These are phyloP conservation scores for Fusarium mundagurra DNA, from an alignment of 2,329 filamentous ascomycete species.

Conservation along the genomic window DNA sequence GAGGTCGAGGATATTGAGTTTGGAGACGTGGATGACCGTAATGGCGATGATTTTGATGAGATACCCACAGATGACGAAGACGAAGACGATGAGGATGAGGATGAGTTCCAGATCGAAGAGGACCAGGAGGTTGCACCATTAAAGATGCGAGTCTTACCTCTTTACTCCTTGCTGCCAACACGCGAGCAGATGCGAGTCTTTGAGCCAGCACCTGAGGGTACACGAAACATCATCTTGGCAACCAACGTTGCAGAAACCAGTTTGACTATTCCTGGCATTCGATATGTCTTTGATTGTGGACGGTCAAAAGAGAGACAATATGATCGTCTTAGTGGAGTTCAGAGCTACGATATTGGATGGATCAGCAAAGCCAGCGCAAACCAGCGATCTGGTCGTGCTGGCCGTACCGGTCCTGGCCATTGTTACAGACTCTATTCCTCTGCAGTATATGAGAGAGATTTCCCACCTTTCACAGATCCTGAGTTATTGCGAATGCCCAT, in stretches of 20 bases:
- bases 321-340: slow-evolving; percentile 87
- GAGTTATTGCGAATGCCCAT: slow-evolving; percentile 93
- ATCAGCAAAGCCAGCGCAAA: slow-evolving; percentile 97
- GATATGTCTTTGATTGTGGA: slow-evolving; percentile 96
- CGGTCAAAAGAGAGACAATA: slow-evolving; percentile 92
- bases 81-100: slow-evolving; percentile 67
- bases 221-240: slow-evolving; percentile 86
- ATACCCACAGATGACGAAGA: slow-evolving; percentile 67
- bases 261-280: slow-evolving; percentile 93
- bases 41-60: slow-evolving; percentile 68
- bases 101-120: slow-evolving; percentile 77
- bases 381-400: slow-evolving; percentile 91
- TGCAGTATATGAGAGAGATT: slow-evolving; percentile 91
- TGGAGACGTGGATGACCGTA: slow-evolving; percentile 72
- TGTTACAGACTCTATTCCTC: slow-evolving; percentile 96
- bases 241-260: slow-evolving; percentile 98
- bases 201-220: slow-evolving; percentile 82
- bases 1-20: slow-evolving; percentile 91
- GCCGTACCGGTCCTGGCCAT: slow-evolving; percentile 93
- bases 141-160: slow-evolving; percentile 87
- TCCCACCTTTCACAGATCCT: slow-evolving; percentile 84
- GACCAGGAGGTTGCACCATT: slow-evolving; percentile 68
- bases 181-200: slow-evolving; percentile 93
- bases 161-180: slow-evolving; percentile 92
- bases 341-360: slow-evolving; percentile 95